Evolutionary conservation across 805 yeast genomes (phyloP).

Genomic region (Candida arabinofermentans): DNA sequence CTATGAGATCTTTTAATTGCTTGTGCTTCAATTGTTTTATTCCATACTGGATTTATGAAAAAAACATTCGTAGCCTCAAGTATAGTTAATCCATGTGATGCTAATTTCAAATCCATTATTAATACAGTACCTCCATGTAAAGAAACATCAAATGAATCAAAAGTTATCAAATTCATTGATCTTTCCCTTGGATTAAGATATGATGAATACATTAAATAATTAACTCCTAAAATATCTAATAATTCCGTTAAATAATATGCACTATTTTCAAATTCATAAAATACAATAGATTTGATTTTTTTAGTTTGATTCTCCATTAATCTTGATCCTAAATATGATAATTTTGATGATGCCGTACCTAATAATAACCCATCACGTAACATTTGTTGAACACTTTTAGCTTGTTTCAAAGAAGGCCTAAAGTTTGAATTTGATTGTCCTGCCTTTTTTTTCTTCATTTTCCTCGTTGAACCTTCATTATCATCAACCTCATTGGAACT

Average conservation of each 20-base stretch:
- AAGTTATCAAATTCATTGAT: conserved; percentile 48
- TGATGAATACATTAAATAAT: conserved; percentile 62
- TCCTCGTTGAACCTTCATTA: background rate
- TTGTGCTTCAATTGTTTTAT: conserved; percentile 64
- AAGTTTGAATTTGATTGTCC: conserved; percentile 3
- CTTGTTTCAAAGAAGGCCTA: conserved; percentile 16
- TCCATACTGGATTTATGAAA: conserved; percentile 73
- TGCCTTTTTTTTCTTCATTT: background rate
- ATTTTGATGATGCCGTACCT: conserved; percentile 65
- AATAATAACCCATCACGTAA: conserved; percentile 36
- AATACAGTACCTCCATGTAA: conserved; percentile 49
- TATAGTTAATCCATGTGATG: conserved; percentile 68
- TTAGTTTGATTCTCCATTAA: conserved; percentile 47
- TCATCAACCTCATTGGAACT: background rate
- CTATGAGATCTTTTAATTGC: conserved; percentile 76
- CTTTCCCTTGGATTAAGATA: conserved; percentile 48
- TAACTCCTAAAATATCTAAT: conserved; percentile 56
- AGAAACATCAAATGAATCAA: conserved; percentile 38
- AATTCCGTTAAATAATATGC: conserved; percentile 66
- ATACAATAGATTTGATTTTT: conserved; percentile 53
- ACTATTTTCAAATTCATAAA: conserved; percentile 67
- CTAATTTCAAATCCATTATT: conserved; percentile 63
- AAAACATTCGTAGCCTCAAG: conserved; percentile 66
- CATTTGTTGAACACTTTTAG: too few species aligned
- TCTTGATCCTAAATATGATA: conserved; percentile 55